These are phyloP conservation scores for Aphanomyces cochlioides DNA, from an alignment of 352 stramenopile species.

Conservation along the genomic window DNA sequence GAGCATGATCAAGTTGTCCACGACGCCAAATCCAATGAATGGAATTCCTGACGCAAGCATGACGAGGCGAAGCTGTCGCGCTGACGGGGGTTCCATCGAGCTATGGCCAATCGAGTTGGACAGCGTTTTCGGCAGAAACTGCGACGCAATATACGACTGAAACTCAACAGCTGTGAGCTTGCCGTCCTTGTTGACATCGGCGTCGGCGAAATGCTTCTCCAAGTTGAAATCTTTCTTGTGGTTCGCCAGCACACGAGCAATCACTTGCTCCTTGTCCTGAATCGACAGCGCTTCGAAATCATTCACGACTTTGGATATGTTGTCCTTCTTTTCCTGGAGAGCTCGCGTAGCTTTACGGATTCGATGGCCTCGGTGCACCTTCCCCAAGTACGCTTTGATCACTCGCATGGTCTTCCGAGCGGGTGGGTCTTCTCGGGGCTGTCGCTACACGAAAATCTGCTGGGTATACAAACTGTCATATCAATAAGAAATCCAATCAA, in stretches of 20 bases:
- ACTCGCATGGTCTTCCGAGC: neutral
- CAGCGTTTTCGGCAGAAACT: constrained; percentile 57
- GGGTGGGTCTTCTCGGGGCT: too few species aligned
- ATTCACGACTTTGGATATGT: constrained; percentile 39
- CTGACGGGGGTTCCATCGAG: constrained; percentile 44
- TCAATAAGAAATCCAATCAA: too few species aligned
- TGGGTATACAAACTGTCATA: too few species aligned
- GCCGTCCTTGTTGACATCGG: constrained; percentile 65
- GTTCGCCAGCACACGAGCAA: constrained; percentile 45
- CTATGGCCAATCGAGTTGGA: constrained; percentile 39
- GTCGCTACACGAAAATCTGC: too few species aligned
- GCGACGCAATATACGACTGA: constrained; percentile 55
- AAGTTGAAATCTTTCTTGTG: constrained; percentile 49
- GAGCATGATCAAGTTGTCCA: constrained; percentile 86
- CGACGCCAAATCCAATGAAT: constrained; percentile 80
- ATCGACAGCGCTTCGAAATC: constrained; percentile 60
- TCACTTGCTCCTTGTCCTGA: constrained; percentile 48
- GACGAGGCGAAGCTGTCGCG: constrained; percentile 66
- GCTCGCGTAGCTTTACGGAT: constrained; percentile 1
- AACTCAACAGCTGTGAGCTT: constrained; percentile 65
- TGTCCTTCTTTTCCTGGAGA: constrained; percentile 20
- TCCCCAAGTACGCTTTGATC: constrained; percentile 16
- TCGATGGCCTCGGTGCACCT: constrained; percentile 11
- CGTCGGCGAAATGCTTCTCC: constrained; percentile 59
- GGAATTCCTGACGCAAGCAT: constrained; percentile 75